Percentiles rank a stretch among this genome's conserved stretches.
Conservation (phyloP, 345 rosid species). For the Noccaea bulbosa region DNA sequence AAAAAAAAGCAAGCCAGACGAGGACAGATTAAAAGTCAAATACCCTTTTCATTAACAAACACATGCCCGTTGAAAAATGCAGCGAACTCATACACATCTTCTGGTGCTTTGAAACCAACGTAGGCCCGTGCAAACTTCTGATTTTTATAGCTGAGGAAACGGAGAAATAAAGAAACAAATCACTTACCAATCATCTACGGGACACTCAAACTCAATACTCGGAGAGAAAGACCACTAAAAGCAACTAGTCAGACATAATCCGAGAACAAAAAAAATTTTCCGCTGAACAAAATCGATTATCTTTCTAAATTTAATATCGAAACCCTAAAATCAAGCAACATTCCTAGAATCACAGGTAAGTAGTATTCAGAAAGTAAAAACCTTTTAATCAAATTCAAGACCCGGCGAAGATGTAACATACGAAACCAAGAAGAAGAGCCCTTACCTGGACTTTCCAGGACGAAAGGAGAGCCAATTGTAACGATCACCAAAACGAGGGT, state of each 20-base stretch:
- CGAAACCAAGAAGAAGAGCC: neutral
- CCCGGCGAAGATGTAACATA: neutral
- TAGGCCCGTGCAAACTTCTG: constrained; percentile 70
- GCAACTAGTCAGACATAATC: neutral
- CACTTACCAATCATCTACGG: neutral
- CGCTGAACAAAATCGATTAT: constrained; percentile 2
- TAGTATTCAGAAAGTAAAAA: neutral
- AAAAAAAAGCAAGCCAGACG: neutral
- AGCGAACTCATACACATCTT: constrained; percentile 70
- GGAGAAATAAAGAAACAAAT: constrained; percentile 21
- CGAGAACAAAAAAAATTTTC: neutral
- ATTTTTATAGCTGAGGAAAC: constrained; percentile 52
- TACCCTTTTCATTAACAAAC: constrained; percentile 82
- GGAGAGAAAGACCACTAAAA: neutral
- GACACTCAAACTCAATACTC: constrained; percentile 5
- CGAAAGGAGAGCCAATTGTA: constrained; percentile 64
- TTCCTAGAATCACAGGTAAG: constrained; percentile 10
- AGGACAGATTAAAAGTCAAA: neutral
- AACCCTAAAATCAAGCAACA: constrained; percentile 37
- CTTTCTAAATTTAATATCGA: neutral
- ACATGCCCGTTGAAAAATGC: constrained; percentile 69
- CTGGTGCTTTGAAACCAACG: constrained; percentile 60
- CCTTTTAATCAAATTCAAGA: constrained; percentile 18
- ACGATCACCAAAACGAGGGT: constrained; percentile 59
- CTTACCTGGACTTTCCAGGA: constrained; percentile 60